Base-by-base conservation (phyloP, 2,329 filamentous ascomycete species). In the Hypoxylon sp. region DNA sequence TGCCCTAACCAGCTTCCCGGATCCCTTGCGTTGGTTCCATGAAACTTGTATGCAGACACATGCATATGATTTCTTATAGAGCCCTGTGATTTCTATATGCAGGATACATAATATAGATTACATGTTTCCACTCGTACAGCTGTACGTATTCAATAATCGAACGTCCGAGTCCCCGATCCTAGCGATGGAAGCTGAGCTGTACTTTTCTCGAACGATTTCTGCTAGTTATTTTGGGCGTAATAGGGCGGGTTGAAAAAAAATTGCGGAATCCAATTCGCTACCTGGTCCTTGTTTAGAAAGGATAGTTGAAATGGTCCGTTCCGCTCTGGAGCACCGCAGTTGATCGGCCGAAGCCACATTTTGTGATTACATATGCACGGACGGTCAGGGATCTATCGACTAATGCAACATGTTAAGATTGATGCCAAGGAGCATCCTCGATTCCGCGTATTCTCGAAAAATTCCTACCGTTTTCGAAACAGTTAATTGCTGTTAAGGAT, bases 1-100 rank as follows among this genome's bases (percentile, higher is more conserved):
- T 50, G 62, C 68, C 65, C 46, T 68, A 68, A 59, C 65, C 68
- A 68, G 65, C 56, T 70, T 68, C 65, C 62, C 61, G 68, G 68
- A 67, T 70, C 65, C 46, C 67, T 55, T 67, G n/a, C 62, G 53
- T 68, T 48, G 56, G 65, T 58, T 63, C 51, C 57, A 63, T 68
- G 65, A 68, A 65, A 70, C 65, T 45, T 56, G 36, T 58, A 45
- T 65, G 51, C 34, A 58, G 34, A 38, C 59, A 51, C 60, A 46
- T 62, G 60, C 52, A 63, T 64, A 61, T 48, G 63, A 59, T 69
- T 49, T 57, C 64, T 64, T 62, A 50, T 48, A 41, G 55, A 58
- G 57, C 55, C 60, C 21, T 69, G 63, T 45, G 46, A 51, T 58
- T n/a, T 60, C 53, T 34, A 36, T 57, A 63, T 52, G 46, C 38